Percentiles rank a stretch among this genome's conserved stretches.
These are phyloP conservation scores for Vanrija humicola DNA, from an alignment of 1,284 basidiomycete species.

Conservation along the genomic window DNA sequence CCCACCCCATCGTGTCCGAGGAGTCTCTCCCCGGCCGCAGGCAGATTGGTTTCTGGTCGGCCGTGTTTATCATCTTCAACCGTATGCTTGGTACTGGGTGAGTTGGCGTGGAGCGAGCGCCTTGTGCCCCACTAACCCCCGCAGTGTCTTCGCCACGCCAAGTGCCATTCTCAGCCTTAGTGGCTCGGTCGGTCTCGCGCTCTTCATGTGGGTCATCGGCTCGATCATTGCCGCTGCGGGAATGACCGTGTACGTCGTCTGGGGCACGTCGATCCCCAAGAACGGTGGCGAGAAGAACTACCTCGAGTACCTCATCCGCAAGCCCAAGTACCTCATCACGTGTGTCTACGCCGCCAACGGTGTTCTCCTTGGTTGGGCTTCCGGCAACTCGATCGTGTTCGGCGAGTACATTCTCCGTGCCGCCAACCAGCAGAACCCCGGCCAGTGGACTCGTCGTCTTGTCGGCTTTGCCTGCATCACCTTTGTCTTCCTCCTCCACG, in stretches of 20 bases:
- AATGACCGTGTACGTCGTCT: conserved; percentile 29
- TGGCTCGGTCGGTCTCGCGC: conserved; percentile 18
- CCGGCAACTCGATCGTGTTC: conserved; percentile 16
- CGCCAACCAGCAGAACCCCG: conserved; percentile 11
- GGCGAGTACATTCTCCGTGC: conserved; percentile 15
- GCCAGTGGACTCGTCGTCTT: conserved; percentile 10
- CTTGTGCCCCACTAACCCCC: too few relatives aligned
- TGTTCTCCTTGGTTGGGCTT: conserved; percentile 19
- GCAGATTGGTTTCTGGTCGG: conserved; percentile 10
- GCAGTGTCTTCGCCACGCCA: conserved; percentile 18
- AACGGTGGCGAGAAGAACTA: conserved; percentile 25
- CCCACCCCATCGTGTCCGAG: neutral
- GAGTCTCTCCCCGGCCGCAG: conserved; percentile 3
- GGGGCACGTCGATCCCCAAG: conserved; percentile 18
- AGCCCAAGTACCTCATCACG: conserved; percentile 16
- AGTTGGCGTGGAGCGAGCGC: neutral
- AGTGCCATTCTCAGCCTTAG: conserved; percentile 9
- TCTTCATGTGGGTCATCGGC: conserved; percentile 33
- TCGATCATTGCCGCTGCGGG: conserved; percentile 24
- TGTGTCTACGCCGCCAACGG: conserved; percentile 16
- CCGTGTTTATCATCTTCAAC: conserved; percentile 15
- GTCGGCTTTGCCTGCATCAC: conserved; percentile 14
- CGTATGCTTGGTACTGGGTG: conserved; percentile 14
- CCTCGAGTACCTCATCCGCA: conserved; percentile 19
- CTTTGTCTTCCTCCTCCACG: conserved; percentile 24